Evolutionary conservation across 208 protist species (phyloP), one percentile per base, ranked within the genome.

Genomic region (Phytomonas sp.): DNA sequence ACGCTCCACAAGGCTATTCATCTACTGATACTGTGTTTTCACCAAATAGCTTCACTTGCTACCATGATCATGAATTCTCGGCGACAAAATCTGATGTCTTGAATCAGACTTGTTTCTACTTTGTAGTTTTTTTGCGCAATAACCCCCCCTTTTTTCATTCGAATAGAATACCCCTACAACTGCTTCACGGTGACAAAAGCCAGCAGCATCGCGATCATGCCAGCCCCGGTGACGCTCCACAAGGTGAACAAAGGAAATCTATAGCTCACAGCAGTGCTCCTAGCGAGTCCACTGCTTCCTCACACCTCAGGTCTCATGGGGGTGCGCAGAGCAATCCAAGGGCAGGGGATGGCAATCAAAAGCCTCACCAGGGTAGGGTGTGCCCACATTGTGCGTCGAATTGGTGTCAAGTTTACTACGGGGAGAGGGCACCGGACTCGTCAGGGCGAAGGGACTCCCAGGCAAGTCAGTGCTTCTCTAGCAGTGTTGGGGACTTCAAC

Each of bases 81-180:
- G 1, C 40, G 40, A 20, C 40, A 46, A 46, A 2, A 46, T 46
- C 40, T 20, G 40, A 46, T 46, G 40, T 17, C 40, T 46, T 46
- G 40, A 46, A 62, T 51, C 80, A 69, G 23, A 81, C 79, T 30
- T 78, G 74, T 30, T 85, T 94, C 36, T 92, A 92, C 67, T 90
- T 94, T 71, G 82, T 82, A 33, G 80, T 94, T 1, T 92, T 94
- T 68, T 80, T 80, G 29, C 85, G 79, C 77, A 87, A 90, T 73
- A 85, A 79, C 60, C 51, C 77, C 7, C 84, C 85, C 23, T 79
- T 94, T 53, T 94, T 94, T 68, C 79, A 91, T 78, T 92, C 88
- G 3, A 90, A 85, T 66, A 77, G 80, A 17, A 90, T 90, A 31
- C 78, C 82, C 0, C 36, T 62, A 5, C 70, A 74, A 26, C 60